These are phyloP conservation scores for Lachnellula suecica DNA, from an alignment of 2,329 filamentous ascomycete species.

Conservation along the genomic window DNA sequence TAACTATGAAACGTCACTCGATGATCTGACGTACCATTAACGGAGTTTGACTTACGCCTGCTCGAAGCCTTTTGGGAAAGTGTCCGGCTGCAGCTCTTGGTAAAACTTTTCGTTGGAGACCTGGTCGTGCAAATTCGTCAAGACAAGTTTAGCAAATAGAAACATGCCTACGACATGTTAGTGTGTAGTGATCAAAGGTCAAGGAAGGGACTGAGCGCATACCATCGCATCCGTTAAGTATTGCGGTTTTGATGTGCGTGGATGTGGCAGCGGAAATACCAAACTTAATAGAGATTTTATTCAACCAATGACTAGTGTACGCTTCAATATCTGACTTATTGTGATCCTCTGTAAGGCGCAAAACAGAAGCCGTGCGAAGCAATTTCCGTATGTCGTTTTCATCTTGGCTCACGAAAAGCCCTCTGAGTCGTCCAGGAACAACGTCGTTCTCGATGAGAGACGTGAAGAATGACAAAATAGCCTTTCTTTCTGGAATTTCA, in stretches of 20 bases:
- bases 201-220: too few species aligned
- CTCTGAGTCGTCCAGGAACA: constrained; percentile 21
- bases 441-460: constrained; percentile 9
- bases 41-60: constrained; percentile 14
- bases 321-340: constrained; percentile 33
- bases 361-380: constrained; percentile 22
- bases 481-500: constrained; percentile 29
- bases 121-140: constrained; percentile 25
- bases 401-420: constrained; percentile 38
- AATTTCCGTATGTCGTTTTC: constrained; percentile 32
- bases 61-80: constrained; percentile 13
- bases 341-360: constrained; percentile 26
- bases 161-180: constrained; percentile 30
- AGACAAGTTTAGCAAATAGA: constrained; percentile 31
- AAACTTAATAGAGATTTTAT: constrained; percentile 28
- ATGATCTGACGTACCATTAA: neutral
- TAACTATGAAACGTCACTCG: constrained; percentile 5
- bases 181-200: too few species aligned
- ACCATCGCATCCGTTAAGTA: constrained; percentile 21
- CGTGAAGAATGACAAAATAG: constrained; percentile 32
- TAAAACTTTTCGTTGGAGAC: neutral
- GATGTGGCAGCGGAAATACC: constrained; percentile 10
- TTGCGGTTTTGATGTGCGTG: constrained; percentile 17
- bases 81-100: constrained; percentile 11
- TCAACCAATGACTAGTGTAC: constrained; percentile 25